Conservation (phyloP, 164 flowering plant species). For the Tinospora cordifolia region DNA sequence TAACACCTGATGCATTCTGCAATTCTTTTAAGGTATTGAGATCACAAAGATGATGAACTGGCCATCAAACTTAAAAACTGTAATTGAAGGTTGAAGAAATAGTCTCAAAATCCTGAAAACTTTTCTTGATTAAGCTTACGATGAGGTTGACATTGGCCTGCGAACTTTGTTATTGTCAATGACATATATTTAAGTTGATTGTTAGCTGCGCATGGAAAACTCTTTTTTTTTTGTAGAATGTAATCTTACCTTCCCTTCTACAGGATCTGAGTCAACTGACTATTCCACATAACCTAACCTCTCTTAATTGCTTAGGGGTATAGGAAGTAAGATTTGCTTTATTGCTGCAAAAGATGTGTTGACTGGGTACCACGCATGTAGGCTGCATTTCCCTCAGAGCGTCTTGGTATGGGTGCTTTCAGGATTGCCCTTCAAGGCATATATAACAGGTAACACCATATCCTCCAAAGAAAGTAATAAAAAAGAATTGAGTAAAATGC, state of each 20-base stretch:
- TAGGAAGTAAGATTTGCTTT: neutral
- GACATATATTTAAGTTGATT: neutral
- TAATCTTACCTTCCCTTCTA: conserved; percentile 2
- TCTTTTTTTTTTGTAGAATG: neutral
- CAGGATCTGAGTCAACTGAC: neutral
- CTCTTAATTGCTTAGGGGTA: neutral
- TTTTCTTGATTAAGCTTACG: neutral
- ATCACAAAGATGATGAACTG: too few relatives aligned
- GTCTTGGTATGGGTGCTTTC: conserved; percentile 97
- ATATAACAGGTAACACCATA: conserved; percentile 49
- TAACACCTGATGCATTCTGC: neutral
- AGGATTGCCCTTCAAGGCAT: conserved; percentile 72
- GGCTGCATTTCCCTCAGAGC: conserved; percentile 76
- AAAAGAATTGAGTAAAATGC: neutral
- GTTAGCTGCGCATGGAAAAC: too few relatives aligned
- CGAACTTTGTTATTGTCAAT: neutral
- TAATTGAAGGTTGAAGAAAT: neutral
- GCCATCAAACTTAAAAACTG: neutral
- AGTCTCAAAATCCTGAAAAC: neutral
- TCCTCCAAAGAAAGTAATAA: neutral
- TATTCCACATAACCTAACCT: neutral
- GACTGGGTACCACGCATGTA: conserved; percentile 25
- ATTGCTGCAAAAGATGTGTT: conserved; percentile 16
- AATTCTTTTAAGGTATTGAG: too few relatives aligned
- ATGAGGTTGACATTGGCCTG: neutral